phyloP scores from a whole-genome alignment of 139 green algal genomes.

The Picochlorum sp. region DNA sequence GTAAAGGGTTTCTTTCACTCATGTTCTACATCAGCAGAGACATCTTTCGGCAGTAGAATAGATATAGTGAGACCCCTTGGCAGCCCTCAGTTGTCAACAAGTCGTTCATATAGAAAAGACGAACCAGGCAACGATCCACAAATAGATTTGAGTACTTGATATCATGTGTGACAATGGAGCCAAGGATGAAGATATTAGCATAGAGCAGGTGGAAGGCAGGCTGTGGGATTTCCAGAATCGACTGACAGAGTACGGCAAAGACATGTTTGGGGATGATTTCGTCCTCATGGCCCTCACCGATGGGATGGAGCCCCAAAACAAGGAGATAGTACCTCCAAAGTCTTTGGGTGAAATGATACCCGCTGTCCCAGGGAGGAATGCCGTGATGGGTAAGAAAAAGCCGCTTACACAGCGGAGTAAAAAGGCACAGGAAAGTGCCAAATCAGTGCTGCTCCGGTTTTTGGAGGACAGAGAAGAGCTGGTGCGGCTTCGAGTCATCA shows the following conservation, averaged over 20 bases:
- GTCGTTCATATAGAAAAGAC: too few relatives aligned
- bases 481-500: not conserved
- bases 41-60: too few relatives aligned
- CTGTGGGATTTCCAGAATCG: not conserved
- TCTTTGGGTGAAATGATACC: too few relatives aligned
- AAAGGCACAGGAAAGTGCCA: constrained; percentile 3
- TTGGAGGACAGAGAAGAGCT: constrained; percentile 3
- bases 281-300: not conserved
- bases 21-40: too few relatives aligned
- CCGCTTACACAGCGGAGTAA: not conserved
- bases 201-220: not conserved
- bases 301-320: not conserved
- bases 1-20: too few relatives aligned
- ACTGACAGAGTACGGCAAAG: not conserved
- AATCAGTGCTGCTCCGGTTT: constrained; percentile 4
- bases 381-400: not conserved
- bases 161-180: too few relatives aligned
- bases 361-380: too few relatives aligned
- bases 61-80: too few relatives aligned
- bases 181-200: not conserved
- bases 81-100: too few relatives aligned
- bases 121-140: too few relatives aligned
- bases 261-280: not conserved
- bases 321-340: too few relatives aligned
- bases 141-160: too few relatives aligned